These are phyloP conservation scores for Penicillium riverlandense DNA, from an alignment of 495 filamentous ascomycete species.

Conservation along the genomic window DNA sequence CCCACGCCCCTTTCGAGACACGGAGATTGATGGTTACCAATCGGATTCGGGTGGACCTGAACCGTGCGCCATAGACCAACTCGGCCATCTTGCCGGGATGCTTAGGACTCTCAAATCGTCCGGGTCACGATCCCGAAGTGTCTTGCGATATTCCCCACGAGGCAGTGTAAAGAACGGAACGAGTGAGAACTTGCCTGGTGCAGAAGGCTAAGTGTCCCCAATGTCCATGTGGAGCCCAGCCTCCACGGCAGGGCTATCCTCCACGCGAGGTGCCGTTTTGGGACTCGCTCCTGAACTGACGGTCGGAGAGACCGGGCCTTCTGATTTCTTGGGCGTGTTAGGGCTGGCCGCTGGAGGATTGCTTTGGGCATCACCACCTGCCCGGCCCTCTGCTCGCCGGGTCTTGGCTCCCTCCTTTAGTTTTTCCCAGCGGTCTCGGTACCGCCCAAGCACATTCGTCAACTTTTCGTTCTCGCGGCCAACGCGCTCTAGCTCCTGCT, in stretches of 20 bases:
- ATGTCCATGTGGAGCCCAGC: no score
- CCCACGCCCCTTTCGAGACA: slow-evolving; percentile 39
- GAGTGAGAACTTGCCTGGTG: no score
- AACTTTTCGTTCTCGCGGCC: slow-evolving; percentile 65
- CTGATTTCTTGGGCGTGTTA: slow-evolving; percentile 1
- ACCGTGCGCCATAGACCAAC: slow-evolving; percentile 31
- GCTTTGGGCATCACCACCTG: slow-evolving; percentile 7
- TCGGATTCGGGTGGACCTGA: slow-evolving; percentile 15
- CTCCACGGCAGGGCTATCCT: no score
- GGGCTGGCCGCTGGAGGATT: slow-evolving; percentile 1
- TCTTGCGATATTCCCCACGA: no score
- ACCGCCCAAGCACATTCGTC: slow-evolving; percentile 55
- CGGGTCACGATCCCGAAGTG: no score
- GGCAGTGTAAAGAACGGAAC: no score
- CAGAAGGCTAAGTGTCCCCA: no score
- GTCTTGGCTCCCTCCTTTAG: slow-evolving; percentile 78
- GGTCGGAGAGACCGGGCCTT: slow-evolving; percentile 2
- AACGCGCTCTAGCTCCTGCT: slow-evolving; percentile 49
- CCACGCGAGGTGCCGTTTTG: no score
- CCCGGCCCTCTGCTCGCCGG: slow-evolving; percentile 21
- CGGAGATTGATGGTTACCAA: neutral
- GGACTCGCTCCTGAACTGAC: no score
- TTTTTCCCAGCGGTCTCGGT: slow-evolving; percentile 75
- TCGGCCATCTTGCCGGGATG: slow-evolving; percentile 27
- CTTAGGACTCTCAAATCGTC: no score